Evolutionary conservation across 768 basidiomycete genomes (phyloP).

Genomic region (Paxillus ammoniavirescens): DNA sequence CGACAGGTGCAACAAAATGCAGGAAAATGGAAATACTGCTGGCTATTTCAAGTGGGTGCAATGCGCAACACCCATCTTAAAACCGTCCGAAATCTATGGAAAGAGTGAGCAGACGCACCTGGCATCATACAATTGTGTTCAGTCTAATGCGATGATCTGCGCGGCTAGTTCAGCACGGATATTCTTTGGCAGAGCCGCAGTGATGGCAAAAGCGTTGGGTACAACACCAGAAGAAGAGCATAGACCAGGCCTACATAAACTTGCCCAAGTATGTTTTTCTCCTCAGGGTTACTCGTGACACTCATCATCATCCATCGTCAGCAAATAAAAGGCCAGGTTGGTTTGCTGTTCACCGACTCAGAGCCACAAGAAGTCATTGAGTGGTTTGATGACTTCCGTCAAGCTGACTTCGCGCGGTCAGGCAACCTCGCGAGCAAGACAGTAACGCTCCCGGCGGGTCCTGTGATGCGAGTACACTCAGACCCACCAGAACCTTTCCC

Average conservation of each 20-base stretch:
- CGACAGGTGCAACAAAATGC: constrained; percentile 74
- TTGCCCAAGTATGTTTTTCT: constrained; percentile 66
- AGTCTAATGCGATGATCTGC: constrained; percentile 10
- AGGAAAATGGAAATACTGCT: constrained; percentile 93
- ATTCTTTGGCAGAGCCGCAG: constrained; percentile 82
- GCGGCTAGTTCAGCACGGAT: constrained; percentile 73
- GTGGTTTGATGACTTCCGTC: constrained; percentile 91
- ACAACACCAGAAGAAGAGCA: constrained; percentile 86
- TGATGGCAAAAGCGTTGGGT: constrained; percentile 96
- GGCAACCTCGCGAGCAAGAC: constrained; percentile 78
- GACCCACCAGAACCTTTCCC: constrained; percentile 89
- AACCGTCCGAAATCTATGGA: constrained; percentile 91
- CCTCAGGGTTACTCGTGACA: not conserved
- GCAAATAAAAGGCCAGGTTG: constrained; percentile 95
- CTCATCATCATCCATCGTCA: constrained; percentile 31
- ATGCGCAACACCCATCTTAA: constrained; percentile 96
- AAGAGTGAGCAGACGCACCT: constrained; percentile 57
- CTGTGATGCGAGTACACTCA: constrained; percentile 77
- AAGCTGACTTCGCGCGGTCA: constrained; percentile 87
- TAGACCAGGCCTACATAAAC: constrained; percentile 68
- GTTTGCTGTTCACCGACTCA: constrained; percentile 88
- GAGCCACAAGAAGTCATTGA: constrained; percentile 88
- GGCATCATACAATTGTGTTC: not conserved
- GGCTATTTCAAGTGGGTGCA: constrained; percentile 92
- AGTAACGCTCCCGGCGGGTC: constrained; percentile 76